Percentiles rank a stretch among this genome's conserved stretches.
phyloP scores from a whole-genome alignment of 148 eudicot genomes.

The Vaccinium corymbosum region DNA sequence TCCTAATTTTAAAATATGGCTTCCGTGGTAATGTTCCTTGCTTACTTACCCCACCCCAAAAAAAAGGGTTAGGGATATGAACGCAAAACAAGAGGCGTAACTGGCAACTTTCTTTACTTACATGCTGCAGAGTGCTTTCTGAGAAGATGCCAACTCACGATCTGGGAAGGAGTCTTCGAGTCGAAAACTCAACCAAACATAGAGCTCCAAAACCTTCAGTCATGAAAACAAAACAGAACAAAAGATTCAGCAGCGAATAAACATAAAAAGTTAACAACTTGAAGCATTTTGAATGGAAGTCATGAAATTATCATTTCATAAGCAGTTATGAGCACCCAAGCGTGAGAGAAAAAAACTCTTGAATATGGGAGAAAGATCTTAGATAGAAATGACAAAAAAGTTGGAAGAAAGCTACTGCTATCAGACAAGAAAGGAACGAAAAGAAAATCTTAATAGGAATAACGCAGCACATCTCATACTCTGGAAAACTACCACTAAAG shows the following conservation, averaged over 20 bases:
- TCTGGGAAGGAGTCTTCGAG: constrained; percentile 87
- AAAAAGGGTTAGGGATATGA: not conserved
- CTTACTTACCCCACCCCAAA: not conserved
- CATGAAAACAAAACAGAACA: constrained; percentile 14
- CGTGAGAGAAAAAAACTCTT: not conserved
- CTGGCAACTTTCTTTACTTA: constrained; percentile 23
- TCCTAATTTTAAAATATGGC: not conserved
- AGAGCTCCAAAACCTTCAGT: constrained; percentile 88
- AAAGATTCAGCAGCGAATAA: constrained; percentile 4
- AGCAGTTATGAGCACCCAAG: constrained; percentile 8
- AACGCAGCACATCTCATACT: not conserved
- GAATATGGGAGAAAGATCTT: not conserved
- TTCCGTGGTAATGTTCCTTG: not conserved
- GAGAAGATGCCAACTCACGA: constrained; percentile 87
- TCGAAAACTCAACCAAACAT: constrained; percentile 93
- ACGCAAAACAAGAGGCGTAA: not conserved
- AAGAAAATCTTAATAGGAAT: not conserved
- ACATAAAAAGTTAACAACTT: not conserved
- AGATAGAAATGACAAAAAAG: not conserved
- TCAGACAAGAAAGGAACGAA: not conserved
- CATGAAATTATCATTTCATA: not conserved
- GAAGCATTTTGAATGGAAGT: not conserved
- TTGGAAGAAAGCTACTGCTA: not conserved
- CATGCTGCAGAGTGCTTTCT: constrained; percentile 93
- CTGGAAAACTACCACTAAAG: not conserved